Evolutionary conservation across 805 yeast genomes (phyloP).

Genomic region (Brettanomyces nanus): DNA sequence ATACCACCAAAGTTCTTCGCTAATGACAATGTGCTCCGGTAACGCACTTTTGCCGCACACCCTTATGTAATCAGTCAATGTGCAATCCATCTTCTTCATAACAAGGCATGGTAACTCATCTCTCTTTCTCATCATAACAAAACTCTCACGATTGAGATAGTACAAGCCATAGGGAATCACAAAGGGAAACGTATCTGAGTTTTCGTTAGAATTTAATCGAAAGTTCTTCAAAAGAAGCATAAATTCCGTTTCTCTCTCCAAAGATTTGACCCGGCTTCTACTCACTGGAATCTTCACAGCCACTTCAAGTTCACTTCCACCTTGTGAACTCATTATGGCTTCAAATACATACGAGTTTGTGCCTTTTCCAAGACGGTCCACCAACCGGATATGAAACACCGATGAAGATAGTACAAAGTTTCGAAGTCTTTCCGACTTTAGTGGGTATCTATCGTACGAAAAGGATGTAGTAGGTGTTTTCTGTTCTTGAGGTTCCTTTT

Average conservation of each 20-base stretch:
- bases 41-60: slow-evolving; percentile 1
- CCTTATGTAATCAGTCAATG: slow-evolving; percentile 20
- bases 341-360: slow-evolving; percentile 24
- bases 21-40: slow-evolving; percentile 14
- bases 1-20: slow-evolving; percentile 25
- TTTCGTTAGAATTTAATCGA: slow-evolving; percentile 11
- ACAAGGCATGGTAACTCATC: slow-evolving; percentile 23
- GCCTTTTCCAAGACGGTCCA: slow-evolving; percentile 20
- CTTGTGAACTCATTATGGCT: slow-evolving; percentile 11
- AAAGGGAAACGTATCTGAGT: slow-evolving; percentile 15
- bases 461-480: no score
- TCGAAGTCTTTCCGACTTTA: slow-evolving; percentile 8
- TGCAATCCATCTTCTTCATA: slow-evolving; percentile 20
- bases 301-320: slow-evolving; percentile 7
- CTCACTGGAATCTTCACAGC: slow-evolving; percentile 26
- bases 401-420: slow-evolving; percentile 15
- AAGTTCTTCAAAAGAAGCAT: slow-evolving; percentile 14
- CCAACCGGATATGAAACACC: slow-evolving; percentile 14
- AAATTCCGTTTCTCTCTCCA: slow-evolving; percentile 22
- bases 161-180: slow-evolving; percentile 23
- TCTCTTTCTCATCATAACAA: slow-evolving; percentile 17
- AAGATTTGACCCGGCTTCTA: slow-evolving; percentile 15
- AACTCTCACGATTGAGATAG: slow-evolving; percentile 17
- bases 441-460: neutral
- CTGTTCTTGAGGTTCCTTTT: no score